A percentile compares a stretch with the other conserved stretches of the same genome.
These are phyloP conservation scores for Gleditsia sinensis DNA, from an alignment of 306 rosid species.

Conservation along the genomic window DNA sequence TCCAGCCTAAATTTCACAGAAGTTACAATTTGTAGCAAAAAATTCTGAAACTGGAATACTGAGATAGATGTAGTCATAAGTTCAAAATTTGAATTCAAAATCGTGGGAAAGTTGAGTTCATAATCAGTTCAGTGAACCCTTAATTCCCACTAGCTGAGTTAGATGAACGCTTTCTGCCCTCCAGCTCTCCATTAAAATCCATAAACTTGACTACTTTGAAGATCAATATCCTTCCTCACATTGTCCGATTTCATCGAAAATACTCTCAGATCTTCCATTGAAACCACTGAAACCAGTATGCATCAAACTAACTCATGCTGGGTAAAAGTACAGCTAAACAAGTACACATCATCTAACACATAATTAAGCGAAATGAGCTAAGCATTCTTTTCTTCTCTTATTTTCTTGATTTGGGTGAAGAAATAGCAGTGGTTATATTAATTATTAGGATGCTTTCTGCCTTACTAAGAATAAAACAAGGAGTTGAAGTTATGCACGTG, in stretches of 20 bases:
- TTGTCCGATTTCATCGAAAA: neutral
- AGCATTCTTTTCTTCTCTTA: neutral
- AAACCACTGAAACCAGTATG: neutral
- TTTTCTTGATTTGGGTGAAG: neutral
- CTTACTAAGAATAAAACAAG: neutral
- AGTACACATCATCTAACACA: neutral
- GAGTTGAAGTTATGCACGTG: neutral
- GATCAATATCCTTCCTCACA: neutral
- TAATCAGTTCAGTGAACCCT: neutral
- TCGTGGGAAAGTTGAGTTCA: neutral
- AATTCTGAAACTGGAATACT: neutral
- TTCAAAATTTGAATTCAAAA: neutral
- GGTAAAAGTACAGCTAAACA: constrained; percentile 9
- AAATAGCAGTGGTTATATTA: neutral
- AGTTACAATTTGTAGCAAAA: neutral
- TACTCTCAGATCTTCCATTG: constrained; percentile 15
- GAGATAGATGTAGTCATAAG: neutral
- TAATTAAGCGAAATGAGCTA: neutral
- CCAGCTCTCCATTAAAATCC: neutral
- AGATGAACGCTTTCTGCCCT: neutral
- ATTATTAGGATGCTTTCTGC: neutral
- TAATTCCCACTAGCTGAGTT: neutral
- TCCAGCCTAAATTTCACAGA: neutral
- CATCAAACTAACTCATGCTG: neutral
- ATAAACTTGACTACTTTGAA: neutral